Evolutionary conservation across 2,329 filamentous ascomycete genomes (phyloP).

Genomic region (Leptographium lundbergii): DNA sequence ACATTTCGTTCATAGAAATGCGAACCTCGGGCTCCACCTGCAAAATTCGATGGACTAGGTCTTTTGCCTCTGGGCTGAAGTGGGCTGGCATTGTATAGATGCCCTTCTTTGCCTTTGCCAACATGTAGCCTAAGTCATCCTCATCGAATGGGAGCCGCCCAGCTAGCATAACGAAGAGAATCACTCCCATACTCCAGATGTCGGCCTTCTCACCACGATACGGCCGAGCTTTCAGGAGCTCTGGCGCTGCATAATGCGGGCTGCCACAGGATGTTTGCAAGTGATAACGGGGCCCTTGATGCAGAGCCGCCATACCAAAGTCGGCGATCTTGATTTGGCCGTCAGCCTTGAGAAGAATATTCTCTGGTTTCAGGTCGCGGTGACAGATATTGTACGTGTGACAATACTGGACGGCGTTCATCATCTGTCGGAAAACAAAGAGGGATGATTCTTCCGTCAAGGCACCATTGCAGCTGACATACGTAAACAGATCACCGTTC

Average conservation of each 20-base stretch:
- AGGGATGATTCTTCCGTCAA: slow-evolving; percentile 70
- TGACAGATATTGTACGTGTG: slow-evolving; percentile 94
- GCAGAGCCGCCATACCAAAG: slow-evolving; percentile 92
- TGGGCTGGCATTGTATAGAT: slow-evolving; percentile 47
- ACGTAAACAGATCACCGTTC: slow-evolving; percentile 67
- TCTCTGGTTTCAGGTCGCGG: slow-evolving; percentile 92
- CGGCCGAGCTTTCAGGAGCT: slow-evolving; percentile 63
- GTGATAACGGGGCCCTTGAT: slow-evolving; percentile 65
- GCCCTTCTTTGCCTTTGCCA: slow-evolving; percentile 46
- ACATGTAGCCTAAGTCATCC: slow-evolving; percentile 47
- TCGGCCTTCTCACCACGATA: slow-evolving; percentile 83
- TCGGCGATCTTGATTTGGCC: slow-evolving; percentile 86
- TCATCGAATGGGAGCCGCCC: slow-evolving; percentile 76
- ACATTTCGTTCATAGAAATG: slow-evolving; percentile 70
- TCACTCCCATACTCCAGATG: slow-evolving; percentile 88
- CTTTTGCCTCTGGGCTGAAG: slow-evolving; percentile 56
- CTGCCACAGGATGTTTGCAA: slow-evolving; percentile 89
- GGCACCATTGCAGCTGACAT: slow-evolving; percentile 63
- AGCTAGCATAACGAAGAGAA: slow-evolving; percentile 77
- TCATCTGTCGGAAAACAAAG: slow-evolving; percentile 82
- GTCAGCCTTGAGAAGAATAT: slow-evolving; percentile 71
- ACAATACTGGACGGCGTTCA: slow-evolving; percentile 83
- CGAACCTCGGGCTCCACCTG: slow-evolving; percentile 65
- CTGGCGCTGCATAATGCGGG: slow-evolving; percentile 90
- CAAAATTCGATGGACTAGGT: slow-evolving; percentile 70